Base-by-base conservation (phyloP, 805 yeast genomes). In the Clavispora asparagi region DNA sequence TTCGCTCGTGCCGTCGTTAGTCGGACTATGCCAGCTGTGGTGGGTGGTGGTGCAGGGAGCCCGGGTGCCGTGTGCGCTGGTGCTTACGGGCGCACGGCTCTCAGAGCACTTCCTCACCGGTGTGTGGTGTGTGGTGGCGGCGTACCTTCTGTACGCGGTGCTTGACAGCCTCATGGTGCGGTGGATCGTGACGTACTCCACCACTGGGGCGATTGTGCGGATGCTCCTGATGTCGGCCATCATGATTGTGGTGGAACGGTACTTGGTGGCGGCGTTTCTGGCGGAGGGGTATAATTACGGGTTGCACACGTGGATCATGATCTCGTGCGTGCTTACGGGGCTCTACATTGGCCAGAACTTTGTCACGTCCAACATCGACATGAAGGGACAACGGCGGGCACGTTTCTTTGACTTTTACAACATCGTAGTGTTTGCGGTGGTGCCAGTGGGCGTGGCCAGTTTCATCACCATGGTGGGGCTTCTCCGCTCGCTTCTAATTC, bases 391-490 rank as follows among this genome's bases (percentile, higher is more conserved):
- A 55, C 68, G 62, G 53, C 53, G 64, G 28, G 76, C 80, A 36
- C 74, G 96, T 45, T 83, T 90, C 31, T 87, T 91, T 49, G 95
- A 92, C 62, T 73, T 91, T 45, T 88, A 89, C 63, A 87, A 86
- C 55, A 87, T 94, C 42, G 89, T 87, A 0, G 97, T 92, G 1
- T 92, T 88, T 68, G 97, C 98, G 2, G 99, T 92, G 36, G 97
- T 92, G n/a, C 99, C 99, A 0, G 89, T 92, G 14, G 98, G 99
- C 0, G 59, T 92, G 49, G 97, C 98, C 5, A 87, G 97, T 56
- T 92, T 94, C 58, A 67, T 91, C 23, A 90, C 98, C 3, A 88
- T 91, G 96, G 72, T 90, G 32, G 94, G 91, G 0, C 68, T 92
- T 33, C 68, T 92, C 14, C 68, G 98, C 49, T 79, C 86, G 41